Percentiles rank a stretch among this genome's conserved stretches.
Evolutionary conservation across 177 flowering plant genomes (phyloP).

Genomic region (Vitis hybrid): DNA sequence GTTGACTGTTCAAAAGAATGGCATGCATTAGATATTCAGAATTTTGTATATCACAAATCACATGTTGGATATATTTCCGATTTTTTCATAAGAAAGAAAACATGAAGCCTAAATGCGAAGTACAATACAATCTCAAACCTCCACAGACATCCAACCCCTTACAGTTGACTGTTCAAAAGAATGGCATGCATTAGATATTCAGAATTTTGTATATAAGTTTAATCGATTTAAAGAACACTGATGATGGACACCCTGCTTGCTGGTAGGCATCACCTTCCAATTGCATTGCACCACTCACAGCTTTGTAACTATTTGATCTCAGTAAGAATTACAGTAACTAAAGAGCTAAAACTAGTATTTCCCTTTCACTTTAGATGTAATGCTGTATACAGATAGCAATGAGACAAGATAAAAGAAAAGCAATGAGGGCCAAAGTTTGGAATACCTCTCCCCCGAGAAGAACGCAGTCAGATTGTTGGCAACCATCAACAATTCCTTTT

Average conservation of each 20-base stretch:
- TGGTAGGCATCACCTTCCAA: not conserved
- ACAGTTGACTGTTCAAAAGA: not conserved
- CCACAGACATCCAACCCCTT: too few species aligned
- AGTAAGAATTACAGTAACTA: not conserved
- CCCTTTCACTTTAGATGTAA: too few species aligned
- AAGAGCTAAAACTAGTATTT: not conserved
- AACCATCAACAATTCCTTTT: conserved; percentile 93
- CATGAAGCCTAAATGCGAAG: too few species aligned
- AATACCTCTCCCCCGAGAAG: conserved; percentile 96
- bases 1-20: not conserved
- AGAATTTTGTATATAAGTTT: not conserved
- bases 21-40: not conserved
- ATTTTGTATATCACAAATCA: not conserved
- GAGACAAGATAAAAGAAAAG: not conserved
- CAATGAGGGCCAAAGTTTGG: not conserved
- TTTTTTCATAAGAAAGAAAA: too few species aligned
- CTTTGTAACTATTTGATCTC: not conserved
- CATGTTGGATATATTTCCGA: too few species aligned
- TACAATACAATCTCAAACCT: too few species aligned
- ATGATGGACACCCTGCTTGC: not conserved
- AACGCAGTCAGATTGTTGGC: conserved; percentile 78
- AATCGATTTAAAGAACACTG: not conserved
- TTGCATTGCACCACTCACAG: not conserved
- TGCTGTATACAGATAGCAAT: not conserved
- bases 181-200: not conserved